Evolutionary conservation across 1,284 basidiomycete species (phyloP).

Genomic region (Apiotrichum sp.): DNA sequence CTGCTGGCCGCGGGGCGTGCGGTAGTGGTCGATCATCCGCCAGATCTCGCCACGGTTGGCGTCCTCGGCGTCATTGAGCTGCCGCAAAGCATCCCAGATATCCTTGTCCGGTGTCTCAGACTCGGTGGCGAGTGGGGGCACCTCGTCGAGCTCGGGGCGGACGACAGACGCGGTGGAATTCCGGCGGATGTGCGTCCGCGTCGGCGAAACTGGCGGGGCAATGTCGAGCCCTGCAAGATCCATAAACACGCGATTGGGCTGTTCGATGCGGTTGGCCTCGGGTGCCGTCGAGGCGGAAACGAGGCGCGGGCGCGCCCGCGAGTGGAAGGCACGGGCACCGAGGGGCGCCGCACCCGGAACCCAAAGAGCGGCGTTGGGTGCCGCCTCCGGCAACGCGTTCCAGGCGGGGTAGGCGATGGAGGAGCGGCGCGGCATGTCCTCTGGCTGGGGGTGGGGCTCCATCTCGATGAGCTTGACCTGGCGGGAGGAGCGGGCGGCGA

Average conservation of each 20-base stretch:
- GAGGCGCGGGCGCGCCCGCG: conserved; percentile 8
- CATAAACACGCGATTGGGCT: conserved; percentile 35
- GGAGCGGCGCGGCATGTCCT: not conserved
- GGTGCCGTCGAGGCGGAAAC: conserved; percentile 9
- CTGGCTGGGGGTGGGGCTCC: conserved; percentile 6
- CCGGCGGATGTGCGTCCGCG: conserved; percentile 21
- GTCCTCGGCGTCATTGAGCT: not conserved
- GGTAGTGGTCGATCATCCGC: conserved; percentile 26
- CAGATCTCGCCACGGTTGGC: not conserved
- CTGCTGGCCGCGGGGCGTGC: conserved; percentile 10
- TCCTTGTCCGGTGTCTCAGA: not conserved
- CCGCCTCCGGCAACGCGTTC: conserved; percentile 13
- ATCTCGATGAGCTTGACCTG: conserved; percentile 23
- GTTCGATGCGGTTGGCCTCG: conserved; percentile 17
- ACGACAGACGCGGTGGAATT: conserved; percentile 29
- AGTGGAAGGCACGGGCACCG: conserved; percentile 26
- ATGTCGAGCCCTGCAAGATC: conserved; percentile 39
- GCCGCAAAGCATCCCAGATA: not conserved
- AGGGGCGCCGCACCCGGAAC: conserved; percentile 11
- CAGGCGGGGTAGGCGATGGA: conserved; percentile 17
- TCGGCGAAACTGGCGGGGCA: conserved; percentile 8
- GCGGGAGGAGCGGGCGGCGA: conserved; percentile 18
- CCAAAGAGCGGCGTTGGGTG: conserved; percentile 14
- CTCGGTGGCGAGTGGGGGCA: too few relatives aligned
- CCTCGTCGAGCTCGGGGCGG: conserved; percentile 7